Percentiles rank a stretch among this genome's conserved stretches.
Evolutionary conservation across 2,329 filamentous ascomycete species (phyloP).

Genomic region (Acephala macrosclerotiorum): DNA sequence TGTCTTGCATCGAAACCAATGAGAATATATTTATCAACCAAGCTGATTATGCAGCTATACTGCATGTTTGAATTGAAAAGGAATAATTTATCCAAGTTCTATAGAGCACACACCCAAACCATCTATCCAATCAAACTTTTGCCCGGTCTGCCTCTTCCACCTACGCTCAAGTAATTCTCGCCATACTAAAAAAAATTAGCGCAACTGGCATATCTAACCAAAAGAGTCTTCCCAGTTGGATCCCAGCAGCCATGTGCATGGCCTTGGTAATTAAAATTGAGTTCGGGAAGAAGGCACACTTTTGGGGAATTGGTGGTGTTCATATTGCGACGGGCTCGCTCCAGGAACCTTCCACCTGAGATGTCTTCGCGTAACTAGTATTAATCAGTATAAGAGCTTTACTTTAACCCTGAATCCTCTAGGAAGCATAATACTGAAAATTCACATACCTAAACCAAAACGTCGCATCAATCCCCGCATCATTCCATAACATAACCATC

Average conservation of each 20-base stretch:
- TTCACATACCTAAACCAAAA: constrained; percentile 15
- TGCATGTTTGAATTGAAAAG: too few relatives aligned
- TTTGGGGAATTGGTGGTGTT: constrained; percentile 7
- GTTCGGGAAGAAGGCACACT: background rate
- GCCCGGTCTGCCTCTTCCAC: background rate
- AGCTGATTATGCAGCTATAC: too few relatives aligned
- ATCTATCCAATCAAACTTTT: too few relatives aligned
- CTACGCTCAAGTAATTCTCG: constrained; percentile 3
- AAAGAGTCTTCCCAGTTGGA: constrained; percentile 16
- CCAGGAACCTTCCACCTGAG: constrained; percentile 9
- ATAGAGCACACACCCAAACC: background rate
- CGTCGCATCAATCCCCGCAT: constrained; percentile 21
- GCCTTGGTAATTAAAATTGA: constrained; percentile 18
- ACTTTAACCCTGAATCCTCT: too few relatives aligned
- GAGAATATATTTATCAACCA: too few relatives aligned
- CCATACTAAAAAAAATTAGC: constrained; percentile 11
- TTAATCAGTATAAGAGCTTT: background rate
- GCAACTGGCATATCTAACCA: constrained; percentile 20
- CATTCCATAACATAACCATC: constrained; percentile 21
- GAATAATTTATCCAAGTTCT: background rate
- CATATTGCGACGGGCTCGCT: constrained; percentile 17
- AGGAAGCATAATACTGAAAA: background rate
- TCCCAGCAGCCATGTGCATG: constrained; percentile 23
- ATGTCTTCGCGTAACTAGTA: constrained; percentile 1
- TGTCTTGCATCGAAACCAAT: too few relatives aligned